A percentile compares a stretch with the other conserved stretches of the same genome.
phyloP scores from a whole-genome alignment of 441 rosid genomes.

The Isatis lusitanica region DNA sequence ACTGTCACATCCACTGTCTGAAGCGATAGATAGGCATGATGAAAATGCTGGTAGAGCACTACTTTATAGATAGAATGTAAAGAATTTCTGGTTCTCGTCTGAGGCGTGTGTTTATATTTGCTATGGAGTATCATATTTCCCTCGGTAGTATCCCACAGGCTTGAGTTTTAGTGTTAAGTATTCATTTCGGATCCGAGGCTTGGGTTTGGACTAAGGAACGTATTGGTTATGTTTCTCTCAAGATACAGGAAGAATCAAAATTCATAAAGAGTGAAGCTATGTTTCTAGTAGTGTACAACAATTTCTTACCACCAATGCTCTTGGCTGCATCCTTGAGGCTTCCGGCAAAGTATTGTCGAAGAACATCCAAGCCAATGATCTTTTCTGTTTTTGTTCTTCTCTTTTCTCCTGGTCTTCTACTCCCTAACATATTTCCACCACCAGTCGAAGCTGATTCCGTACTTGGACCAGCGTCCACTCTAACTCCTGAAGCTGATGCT shows the following conservation, averaged over 20 bases:
- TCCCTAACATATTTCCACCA: conserved; percentile 31
- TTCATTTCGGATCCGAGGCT: conserved; percentile 1
- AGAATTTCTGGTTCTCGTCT: not conserved
- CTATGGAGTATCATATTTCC: not conserved
- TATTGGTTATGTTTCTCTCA: conserved; percentile 20
- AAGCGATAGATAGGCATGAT: not conserved
- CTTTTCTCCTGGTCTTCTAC: conserved; percentile 52
- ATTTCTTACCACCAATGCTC: conserved; percentile 71
- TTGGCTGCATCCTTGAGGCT: conserved; percentile 94
- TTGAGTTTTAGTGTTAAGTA: conserved; percentile 9
- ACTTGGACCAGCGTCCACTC: conserved; percentile 15
- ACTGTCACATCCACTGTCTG: conserved; percentile 21
- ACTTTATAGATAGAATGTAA: not conserved
- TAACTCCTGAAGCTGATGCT: conserved; percentile 31
- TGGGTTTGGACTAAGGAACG: not conserved
- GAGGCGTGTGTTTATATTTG: not conserved
- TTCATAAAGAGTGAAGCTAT: conserved; percentile 17
- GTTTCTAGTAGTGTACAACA: conserved; percentile 25
- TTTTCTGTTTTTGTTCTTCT: conserved; percentile 70
- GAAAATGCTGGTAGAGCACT: not conserved
- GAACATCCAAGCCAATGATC: conserved; percentile 71
- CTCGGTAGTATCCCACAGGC: not conserved
- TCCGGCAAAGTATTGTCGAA: conserved; percentile 76
- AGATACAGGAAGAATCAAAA: conserved; percentile 16
- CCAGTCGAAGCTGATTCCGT: conserved; percentile 37